Evolutionary conservation across 2,329 filamentous ascomycete genomes (phyloP), one percentile per base, ranked within the genome.

Genomic region (Botrytis fabae): DNA sequence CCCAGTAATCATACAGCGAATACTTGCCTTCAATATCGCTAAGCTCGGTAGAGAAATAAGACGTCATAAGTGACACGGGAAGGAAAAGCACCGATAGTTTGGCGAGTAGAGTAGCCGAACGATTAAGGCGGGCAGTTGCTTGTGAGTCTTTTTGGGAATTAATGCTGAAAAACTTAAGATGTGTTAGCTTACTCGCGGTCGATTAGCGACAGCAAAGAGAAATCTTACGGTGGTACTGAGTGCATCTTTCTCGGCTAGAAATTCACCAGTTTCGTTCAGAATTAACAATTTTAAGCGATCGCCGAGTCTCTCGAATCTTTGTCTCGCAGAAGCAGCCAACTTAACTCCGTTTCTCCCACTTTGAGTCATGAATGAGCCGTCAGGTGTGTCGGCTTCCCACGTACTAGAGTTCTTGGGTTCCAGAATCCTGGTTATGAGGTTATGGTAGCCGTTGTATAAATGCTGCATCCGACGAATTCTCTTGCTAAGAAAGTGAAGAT

Each of bases 11-110:
- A 72, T 81, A 85, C 22, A 86, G 82, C 0, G 87, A 88, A 81
- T 92, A 93, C n/a, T 83, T 81, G 12, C 81, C 80, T 66, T 87
- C 84, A 16, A 90, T 82, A 6, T 88, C 86, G 12, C 84, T 81
- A 68, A 93, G 87, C 79, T 92, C 87, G 1, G 91, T 86, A 9
- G 89, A 90, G 80, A 93, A 94, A 81, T 93, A 94, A 46, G 85
- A 89, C 5, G 91, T 93, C 88, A 94, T 90, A 66, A 94, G 86
- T 76, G 87, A 91, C 74, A 94, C 90, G 0, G 92, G 92, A 72
- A 94, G 85, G 82, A 94, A 94, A 69, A 94, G 84, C 59, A 94
- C 92, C 20, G 90, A 92, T 9, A 92, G 88, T 80, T 94, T 94
- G 64, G 91, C 91, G 18, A 94, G 85, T 8, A 94, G 83, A 7